Percentiles rank a stretch among this genome's conserved stretches.
Conservation (phyloP, 2,329 filamentous ascomycete genomes). For the Exophiala mesophila region DNA sequence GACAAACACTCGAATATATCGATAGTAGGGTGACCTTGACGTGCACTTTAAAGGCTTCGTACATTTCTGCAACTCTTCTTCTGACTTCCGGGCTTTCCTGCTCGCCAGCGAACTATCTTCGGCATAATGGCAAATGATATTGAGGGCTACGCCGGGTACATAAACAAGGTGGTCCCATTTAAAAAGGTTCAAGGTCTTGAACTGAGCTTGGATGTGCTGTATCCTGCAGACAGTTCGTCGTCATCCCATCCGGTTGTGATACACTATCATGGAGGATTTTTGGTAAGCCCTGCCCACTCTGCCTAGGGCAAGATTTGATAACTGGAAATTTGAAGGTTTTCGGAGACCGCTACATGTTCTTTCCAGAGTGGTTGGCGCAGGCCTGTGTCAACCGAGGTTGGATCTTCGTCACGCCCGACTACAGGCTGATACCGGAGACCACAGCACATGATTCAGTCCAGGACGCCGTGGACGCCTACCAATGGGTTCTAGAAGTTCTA, state of each 20-base stretch:
- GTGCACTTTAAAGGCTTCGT: background rate
- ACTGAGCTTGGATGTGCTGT: background rate
- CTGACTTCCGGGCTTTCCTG: background rate
- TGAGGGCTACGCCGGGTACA: background rate
- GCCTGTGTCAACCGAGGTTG: constrained; percentile 1
- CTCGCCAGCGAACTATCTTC: background rate
- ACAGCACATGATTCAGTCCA: constrained; percentile 2
- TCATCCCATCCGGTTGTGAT: background rate
- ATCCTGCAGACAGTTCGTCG: background rate
- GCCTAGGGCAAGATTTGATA: background rate
- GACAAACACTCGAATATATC: background rate
- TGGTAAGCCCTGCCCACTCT: background rate
- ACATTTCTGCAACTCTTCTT: background rate
- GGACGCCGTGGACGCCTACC: constrained; percentile 3
- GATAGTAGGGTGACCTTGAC: background rate
- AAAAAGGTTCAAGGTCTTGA: constrained; percentile 1
- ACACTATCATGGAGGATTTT: constrained; percentile 1
- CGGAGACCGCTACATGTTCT: constrained; percentile 2
- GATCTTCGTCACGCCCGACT: constrained; percentile 5
- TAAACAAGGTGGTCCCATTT: background rate
- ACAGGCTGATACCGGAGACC: constrained; percentile 4
- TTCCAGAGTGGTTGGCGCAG: background rate
- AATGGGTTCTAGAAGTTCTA: constrained; percentile 1
- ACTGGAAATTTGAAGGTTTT: background rate
- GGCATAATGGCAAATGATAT: background rate